Conservation (phyloP, 2,329 filamentous ascomycete genomes). For the Dactylellina leptospora region DNA sequence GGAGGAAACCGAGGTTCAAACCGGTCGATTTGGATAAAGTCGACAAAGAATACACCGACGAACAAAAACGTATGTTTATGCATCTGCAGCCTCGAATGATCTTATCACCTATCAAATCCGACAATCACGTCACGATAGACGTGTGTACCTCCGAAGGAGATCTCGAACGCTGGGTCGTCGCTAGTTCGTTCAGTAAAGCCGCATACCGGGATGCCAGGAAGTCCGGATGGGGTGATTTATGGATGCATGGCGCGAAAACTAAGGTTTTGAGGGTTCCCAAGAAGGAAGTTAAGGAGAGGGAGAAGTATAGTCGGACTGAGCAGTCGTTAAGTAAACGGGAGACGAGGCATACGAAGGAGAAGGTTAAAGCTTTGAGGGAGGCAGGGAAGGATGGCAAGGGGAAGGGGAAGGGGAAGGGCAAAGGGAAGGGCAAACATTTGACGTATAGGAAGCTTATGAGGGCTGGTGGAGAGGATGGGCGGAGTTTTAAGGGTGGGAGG, state of each 20-base stretch:
- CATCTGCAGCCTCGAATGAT: conserved; percentile 80
- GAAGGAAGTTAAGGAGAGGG: conserved; percentile 58
- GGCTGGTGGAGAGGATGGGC: not conserved
- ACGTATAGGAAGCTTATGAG: not conserved
- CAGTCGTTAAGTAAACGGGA: conserved; percentile 16
- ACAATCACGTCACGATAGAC: conserved; percentile 87
- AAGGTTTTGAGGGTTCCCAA: conserved; percentile 71
- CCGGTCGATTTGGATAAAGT: conserved; percentile 27
- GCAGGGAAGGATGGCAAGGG: not conserved
- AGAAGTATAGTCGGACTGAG: not conserved
- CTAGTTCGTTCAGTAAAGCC: conserved; percentile 78
- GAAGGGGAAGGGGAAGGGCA: not conserved
- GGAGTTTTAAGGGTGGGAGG: not conserved
- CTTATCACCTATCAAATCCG: conserved; percentile 82
- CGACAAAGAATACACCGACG: conserved; percentile 52
- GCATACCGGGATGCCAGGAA: conserved; percentile 95
- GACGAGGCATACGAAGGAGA: conserved; percentile 24
- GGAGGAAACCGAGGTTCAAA: conserved; percentile 44
- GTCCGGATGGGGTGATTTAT: conserved; percentile 88
- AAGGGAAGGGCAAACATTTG: not conserved
- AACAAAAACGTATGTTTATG: conserved; percentile 63
- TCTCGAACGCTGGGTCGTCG: conserved; percentile 93
- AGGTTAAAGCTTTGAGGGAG: conserved; percentile 11
- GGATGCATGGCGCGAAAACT: conserved; percentile 94
- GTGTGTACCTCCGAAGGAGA: conserved; percentile 85